A percentile compares a stretch with the other conserved stretches of the same genome.
Evolutionary conservation across 2,329 filamentous ascomycete species (phyloP).

Genomic region (Tolypocladium paradoxum): DNA sequence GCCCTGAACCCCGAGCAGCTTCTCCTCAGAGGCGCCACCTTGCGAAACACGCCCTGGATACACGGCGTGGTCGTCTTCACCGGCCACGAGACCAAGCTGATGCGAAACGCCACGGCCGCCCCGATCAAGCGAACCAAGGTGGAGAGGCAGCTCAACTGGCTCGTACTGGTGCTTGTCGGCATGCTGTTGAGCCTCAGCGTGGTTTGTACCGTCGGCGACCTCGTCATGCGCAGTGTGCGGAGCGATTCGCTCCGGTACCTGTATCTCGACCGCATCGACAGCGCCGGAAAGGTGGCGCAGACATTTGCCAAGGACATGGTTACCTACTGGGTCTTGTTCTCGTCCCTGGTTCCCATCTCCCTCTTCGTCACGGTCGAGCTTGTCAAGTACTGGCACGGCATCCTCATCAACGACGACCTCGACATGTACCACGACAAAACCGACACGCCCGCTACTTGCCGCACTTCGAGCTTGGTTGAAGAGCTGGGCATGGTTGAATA

Average conservation of each 20-base stretch:
- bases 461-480: slow-evolving; percentile 92
- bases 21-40: slow-evolving; percentile 79
- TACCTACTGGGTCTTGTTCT: slow-evolving; percentile 98
- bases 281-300: slow-evolving; percentile 43
- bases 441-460: slow-evolving; percentile 89
- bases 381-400: slow-evolving; percentile 97
- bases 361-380: slow-evolving; percentile 96
- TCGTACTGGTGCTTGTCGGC: slow-evolving; percentile 80
- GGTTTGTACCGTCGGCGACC: slow-evolving; percentile 82
- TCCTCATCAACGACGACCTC: slow-evolving; percentile 91
- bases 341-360: slow-evolving; percentile 90
- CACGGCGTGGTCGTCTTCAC: slow-evolving; percentile 88
- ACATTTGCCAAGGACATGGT: slow-evolving; percentile 92
- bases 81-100: slow-evolving; percentile 95
- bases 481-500: slow-evolving; percentile 97
- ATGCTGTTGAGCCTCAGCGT: slow-evolving; percentile 79
- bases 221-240: slow-evolving; percentile 62
- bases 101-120: slow-evolving; percentile 94
- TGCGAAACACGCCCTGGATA: slow-evolving; percentile 95
- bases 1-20: slow-evolving; percentile 86
- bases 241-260: slow-evolving; percentile 61
- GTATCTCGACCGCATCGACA: slow-evolving; percentile 49
- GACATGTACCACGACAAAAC: slow-evolving; percentile 97
- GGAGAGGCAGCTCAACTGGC: slow-evolving; percentile 83
- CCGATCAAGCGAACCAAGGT: slow-evolving; percentile 98